These are phyloP conservation scores for Stagonosporopsis tanaceti DNA, from an alignment of 2,329 filamentous ascomycete species.

Conservation along the genomic window DNA sequence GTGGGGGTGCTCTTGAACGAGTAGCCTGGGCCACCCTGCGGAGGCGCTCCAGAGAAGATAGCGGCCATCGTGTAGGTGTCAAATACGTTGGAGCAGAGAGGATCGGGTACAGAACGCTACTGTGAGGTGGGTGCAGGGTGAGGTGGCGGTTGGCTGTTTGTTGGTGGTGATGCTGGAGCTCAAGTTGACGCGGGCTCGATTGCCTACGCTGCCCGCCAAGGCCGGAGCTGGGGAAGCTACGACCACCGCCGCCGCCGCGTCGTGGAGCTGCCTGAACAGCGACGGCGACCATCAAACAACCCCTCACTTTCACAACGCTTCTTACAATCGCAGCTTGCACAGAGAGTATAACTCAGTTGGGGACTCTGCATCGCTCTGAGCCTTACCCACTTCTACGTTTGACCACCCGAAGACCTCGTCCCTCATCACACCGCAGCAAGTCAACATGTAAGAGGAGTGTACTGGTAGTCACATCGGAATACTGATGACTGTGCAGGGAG, in stretches of 20 bases:
- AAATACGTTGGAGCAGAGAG: constrained; percentile 7
- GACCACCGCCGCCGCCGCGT: constrained; percentile 19
- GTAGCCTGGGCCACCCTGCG: constrained; percentile 64
- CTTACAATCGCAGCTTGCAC: neutral
- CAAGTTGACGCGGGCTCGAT: constrained; percentile 35
- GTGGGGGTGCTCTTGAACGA: constrained; percentile 65
- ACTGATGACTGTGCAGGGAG: constrained; percentile 73
- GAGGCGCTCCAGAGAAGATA: constrained; percentile 59
- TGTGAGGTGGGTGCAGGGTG: constrained; percentile 25
- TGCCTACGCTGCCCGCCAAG: constrained; percentile 23
- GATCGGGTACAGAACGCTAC: constrained; percentile 3
- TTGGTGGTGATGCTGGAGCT: constrained; percentile 37
- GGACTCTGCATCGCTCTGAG: neutral
- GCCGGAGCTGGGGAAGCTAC: constrained; percentile 23
- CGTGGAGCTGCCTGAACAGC: constrained; percentile 19
- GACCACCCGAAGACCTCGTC: constrained; percentile 10
- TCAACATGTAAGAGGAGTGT: constrained; percentile 43
- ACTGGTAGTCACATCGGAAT: neutral
- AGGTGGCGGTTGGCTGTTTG: constrained; percentile 23
- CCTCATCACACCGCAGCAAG: constrained; percentile 21
- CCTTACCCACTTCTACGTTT: neutral
- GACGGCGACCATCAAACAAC: constrained; percentile 9
- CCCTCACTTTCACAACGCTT: neutral
- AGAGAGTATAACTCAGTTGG: neutral
- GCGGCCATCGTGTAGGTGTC: constrained; percentile 59